Conservation (phyloP, 495 filamentous ascomycete genomes). For the Darksidea phi region DNA sequence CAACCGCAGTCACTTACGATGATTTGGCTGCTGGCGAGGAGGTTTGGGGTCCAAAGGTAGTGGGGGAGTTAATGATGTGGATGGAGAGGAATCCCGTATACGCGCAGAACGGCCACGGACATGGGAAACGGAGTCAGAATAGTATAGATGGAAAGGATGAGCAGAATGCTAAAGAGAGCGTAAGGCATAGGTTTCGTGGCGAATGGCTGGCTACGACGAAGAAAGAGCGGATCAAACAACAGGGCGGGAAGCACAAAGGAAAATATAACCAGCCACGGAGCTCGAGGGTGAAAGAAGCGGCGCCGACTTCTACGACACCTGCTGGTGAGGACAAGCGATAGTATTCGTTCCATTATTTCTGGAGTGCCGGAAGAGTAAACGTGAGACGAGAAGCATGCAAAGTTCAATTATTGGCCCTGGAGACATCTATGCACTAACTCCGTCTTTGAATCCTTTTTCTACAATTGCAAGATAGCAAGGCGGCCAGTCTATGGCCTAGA, state of each 20-base stretch:
- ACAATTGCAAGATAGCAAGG: too few species aligned
- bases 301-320: too few species aligned
- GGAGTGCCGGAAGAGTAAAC: too few species aligned
- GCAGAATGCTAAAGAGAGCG: not conserved
- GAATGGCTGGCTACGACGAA: not conserved
- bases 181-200: conserved; percentile 1
- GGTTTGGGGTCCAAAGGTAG: conserved; percentile 74
- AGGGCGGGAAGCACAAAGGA: not conserved
- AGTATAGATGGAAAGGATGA: not conserved
- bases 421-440: too few species aligned
- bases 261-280: not conserved
- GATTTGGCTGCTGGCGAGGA: conserved; percentile 75
- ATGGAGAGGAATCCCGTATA: conserved; percentile 40
- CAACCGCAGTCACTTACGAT: conserved; percentile 75
- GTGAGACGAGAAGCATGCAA: too few species aligned
- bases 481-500: too few species aligned
- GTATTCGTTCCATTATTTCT: too few species aligned
- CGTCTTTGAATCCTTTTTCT: too few species aligned
- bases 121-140: not conserved
- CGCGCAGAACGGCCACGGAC: not conserved
- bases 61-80: conserved; percentile 61
- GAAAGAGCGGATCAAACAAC: conserved; percentile 5
- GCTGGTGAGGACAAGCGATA: too few species aligned
- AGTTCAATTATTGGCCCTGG: too few species aligned
- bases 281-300: too few species aligned